A percentile compares a stretch with the other conserved stretches of the same genome.
Evolutionary conservation across 139 green algal genomes (phyloP).

Genomic region (Marvania coccoides): DNA sequence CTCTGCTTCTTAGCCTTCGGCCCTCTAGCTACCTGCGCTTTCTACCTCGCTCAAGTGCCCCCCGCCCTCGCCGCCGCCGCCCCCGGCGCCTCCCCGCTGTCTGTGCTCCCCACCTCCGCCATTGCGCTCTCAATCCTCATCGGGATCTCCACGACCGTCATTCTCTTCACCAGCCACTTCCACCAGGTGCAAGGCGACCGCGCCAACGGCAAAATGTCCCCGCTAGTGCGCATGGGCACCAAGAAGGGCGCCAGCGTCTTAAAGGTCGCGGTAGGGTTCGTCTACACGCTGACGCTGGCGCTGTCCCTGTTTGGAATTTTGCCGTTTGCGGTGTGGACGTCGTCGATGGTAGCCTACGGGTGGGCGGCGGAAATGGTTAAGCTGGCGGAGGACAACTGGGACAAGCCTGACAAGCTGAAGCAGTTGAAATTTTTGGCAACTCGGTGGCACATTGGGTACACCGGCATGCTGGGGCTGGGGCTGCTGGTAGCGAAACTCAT

Average conservation of each 20-base stretch:
- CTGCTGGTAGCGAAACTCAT: constrained; percentile 25
- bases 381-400: constrained; percentile 9
- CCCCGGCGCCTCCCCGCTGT: background rate
- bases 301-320: constrained; percentile 16
- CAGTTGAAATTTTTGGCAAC: constrained; percentile 30
- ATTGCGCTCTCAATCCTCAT: constrained; percentile 46
- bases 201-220: constrained; percentile 73
- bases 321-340: constrained; percentile 23
- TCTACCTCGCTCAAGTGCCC: constrained; percentile 75
- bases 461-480: constrained; percentile 19
- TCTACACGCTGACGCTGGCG: constrained; percentile 10
- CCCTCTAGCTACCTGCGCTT: constrained; percentile 80
- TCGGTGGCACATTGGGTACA: constrained; percentile 29
- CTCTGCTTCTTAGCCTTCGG: constrained; percentile 97
- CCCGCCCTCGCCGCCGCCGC: background rate
- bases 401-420: constrained; percentile 10
- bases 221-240: constrained; percentile 73
- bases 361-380: constrained; percentile 26
- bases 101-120: background rate
- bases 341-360: constrained; percentile 22
- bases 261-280: constrained; percentile 19
- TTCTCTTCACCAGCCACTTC: constrained; percentile 95
- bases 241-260: constrained; percentile 18
- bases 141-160: constrained; percentile 76
- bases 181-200: constrained; percentile 83